These are phyloP conservation scores for Penicillium pulvis DNA, from an alignment of 495 filamentous ascomycete species.

Conservation along the genomic window DNA sequence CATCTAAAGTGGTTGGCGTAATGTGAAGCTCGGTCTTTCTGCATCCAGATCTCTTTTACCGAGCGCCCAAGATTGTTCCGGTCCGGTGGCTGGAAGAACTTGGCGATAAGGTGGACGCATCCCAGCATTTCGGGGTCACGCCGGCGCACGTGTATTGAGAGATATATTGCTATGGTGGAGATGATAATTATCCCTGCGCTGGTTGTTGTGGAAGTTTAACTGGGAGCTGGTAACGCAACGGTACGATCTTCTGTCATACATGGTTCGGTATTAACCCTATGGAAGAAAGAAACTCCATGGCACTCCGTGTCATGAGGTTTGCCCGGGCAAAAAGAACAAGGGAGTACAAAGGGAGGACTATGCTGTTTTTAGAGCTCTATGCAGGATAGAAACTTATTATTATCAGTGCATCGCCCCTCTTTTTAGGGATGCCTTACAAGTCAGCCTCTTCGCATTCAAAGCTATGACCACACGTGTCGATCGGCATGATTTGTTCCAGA, in stretches of 20 bases:
- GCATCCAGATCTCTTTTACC: conserved; percentile 10
- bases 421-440: neutral
- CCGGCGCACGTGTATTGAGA: conserved; percentile 28
- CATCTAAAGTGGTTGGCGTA: conserved; percentile 1
- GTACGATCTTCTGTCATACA: conserved; percentile 3
- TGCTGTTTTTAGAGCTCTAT: neutral
- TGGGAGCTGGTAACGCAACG: conserved; percentile 1
- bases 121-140: conserved; percentile 25
- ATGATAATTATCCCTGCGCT: conserved; percentile 47
- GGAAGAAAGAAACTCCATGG: conserved; percentile 2
- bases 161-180: conserved; percentile 49
- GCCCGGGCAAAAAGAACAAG: neutral
- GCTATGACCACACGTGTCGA: conserved; percentile 20
- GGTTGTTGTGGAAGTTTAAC: conserved; percentile 52
- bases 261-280: conserved; percentile 12
- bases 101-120: conserved; percentile 18
- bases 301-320: conserved; percentile 5
- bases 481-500: conserved; percentile 17
- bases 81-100: conserved; percentile 18
- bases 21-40: conserved; percentile 12
- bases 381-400: neutral
- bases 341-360: neutral
- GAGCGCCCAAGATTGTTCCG: conserved; percentile 10
- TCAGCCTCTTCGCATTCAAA: conserved; percentile 11
- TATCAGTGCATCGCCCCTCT: neutral